Conservation (phyloP, 306 rosid species). For the Acacia acuminata region DNA sequence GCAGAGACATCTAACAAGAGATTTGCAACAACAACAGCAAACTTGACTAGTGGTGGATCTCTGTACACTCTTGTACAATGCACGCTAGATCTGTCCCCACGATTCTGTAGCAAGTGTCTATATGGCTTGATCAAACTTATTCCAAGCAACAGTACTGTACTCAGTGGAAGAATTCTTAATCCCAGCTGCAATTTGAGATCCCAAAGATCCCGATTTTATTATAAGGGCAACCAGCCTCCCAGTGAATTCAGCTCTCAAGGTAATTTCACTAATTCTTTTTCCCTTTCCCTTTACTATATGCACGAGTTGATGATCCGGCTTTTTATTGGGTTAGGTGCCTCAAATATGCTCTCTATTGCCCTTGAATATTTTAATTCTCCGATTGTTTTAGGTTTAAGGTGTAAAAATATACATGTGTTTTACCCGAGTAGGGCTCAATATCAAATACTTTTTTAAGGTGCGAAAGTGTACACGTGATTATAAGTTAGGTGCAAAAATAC, state of each 20-base stretch:
- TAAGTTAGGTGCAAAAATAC: too few species aligned
- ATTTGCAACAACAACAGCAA: neutral
- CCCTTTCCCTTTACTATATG: too few species aligned
- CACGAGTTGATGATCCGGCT: too few species aligned
- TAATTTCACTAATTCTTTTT: rapidly evolving
- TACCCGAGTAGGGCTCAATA: too few species aligned
- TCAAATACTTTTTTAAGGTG: too few species aligned
- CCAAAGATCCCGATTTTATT: neutral
- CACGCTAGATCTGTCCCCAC: neutral
- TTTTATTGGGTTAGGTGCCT: too few species aligned
- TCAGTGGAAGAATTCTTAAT: neutral
- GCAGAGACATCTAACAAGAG: neutral
- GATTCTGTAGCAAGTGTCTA: neutral
- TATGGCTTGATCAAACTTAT: neutral
- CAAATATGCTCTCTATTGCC: too few species aligned
- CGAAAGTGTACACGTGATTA: too few species aligned
- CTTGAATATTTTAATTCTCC: too few species aligned
- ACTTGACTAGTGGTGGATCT: too few species aligned
- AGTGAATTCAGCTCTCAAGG: rapidly evolving
- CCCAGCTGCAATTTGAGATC: neutral
- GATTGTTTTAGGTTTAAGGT: too few species aligned
- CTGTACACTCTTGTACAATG: neutral
- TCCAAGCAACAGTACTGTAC: neutral
- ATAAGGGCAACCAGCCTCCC: neutral
- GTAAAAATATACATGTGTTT: too few species aligned